These are phyloP conservation scores for Aspergillus novofumigatus DNA, from an alignment of 2,329 filamentous ascomycete species.

Conservation along the genomic window DNA sequence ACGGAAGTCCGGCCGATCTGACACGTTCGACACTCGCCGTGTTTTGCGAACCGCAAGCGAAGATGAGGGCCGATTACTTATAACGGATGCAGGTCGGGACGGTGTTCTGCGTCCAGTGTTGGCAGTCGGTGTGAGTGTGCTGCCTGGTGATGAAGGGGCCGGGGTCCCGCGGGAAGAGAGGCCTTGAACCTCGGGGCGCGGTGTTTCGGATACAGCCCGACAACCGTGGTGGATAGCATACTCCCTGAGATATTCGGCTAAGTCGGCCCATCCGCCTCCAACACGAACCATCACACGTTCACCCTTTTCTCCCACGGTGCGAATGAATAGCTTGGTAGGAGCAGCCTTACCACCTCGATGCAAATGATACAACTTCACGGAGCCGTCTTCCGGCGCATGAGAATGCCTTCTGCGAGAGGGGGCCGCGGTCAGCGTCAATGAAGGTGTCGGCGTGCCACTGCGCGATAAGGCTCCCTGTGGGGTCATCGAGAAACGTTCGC, in stretches of 20 bases:
- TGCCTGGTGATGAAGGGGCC: constrained; percentile 24
- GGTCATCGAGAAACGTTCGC: constrained; percentile 40
- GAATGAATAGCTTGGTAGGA: constrained; percentile 91
- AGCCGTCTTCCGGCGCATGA: constrained; percentile 52
- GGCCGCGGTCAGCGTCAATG: constrained; percentile 65
- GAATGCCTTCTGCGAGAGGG: constrained; percentile 30
- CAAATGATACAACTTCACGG: constrained; percentile 89
- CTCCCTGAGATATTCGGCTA: constrained; percentile 90
- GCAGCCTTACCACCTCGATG: constrained; percentile 77
- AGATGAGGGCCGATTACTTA: constrained; percentile 35
- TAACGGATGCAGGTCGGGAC: constrained; percentile 34
- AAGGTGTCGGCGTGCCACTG: constrained; percentile 59
- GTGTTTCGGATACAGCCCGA: constrained; percentile 54
- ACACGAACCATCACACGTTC: constrained; percentile 98
- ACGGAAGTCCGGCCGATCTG: constrained; percentile 25
- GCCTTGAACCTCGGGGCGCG: constrained; percentile 53
- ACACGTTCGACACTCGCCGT: constrained; percentile 34
- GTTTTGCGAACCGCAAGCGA: constrained; percentile 38
- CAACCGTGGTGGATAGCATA: constrained; percentile 89
- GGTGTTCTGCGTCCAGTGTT: constrained; percentile 31
- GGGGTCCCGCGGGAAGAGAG: constrained; percentile 34
- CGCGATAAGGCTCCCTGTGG: constrained; percentile 33
- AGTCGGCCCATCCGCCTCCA: constrained; percentile 95
- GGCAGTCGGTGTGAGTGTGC: constrained; percentile 17
- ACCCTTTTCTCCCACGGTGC: constrained; percentile 81